phyloP scores from a whole-genome alignment of 2,329 filamentous ascomycete genomes.

The Chaetomium globosum region DNA sequence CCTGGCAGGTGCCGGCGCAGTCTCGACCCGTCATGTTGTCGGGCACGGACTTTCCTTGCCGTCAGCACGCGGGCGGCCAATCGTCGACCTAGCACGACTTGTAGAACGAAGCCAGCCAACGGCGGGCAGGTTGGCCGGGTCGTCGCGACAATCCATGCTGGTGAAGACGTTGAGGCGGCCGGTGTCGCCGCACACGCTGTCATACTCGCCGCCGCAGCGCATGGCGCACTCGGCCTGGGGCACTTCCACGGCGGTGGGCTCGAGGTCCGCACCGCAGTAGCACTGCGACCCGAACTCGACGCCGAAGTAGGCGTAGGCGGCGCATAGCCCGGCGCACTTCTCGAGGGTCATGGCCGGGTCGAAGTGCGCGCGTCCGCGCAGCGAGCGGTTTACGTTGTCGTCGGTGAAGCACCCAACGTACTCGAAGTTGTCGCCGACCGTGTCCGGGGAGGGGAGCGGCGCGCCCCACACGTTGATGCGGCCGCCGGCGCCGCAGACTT shows the following conservation, averaged over 20 bases:
- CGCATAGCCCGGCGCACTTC: constrained; percentile 42
- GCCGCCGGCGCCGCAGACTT: constrained; percentile 37
- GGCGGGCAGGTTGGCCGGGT: constrained; percentile 17
- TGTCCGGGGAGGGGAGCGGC: constrained; percentile 29
- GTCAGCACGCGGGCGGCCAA: constrained; percentile 23
- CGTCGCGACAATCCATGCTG: constrained; percentile 9
- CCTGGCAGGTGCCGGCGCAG: constrained; percentile 30
- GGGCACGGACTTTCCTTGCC: constrained; percentile 45
- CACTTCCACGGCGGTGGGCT: constrained; percentile 24
- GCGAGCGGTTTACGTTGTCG: constrained; percentile 12
- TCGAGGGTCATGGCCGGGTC: constrained; percentile 45
- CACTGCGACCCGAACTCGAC: constrained; percentile 45
- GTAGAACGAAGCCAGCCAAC: constrained; percentile 24
- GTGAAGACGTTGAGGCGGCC: constrained; percentile 33
- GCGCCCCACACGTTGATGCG: constrained; percentile 35
- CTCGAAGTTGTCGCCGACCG: constrained; percentile 24
- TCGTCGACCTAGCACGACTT: constrained; percentile 29
- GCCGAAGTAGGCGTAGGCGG: constrained; percentile 45
- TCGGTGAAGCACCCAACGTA: constrained; percentile 36
- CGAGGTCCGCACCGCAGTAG: constrained; percentile 38
- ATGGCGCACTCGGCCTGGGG: constrained; percentile 34
- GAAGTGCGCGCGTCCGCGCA: constrained; percentile 30
- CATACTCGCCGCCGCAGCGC: constrained; percentile 34
- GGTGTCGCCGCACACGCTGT: constrained; percentile 36
- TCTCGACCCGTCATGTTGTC: constrained; percentile 46